A percentile compares a stretch with the other conserved stretches of the same genome.
Evolutionary conservation across 192 early-diverging fungal genomes (phyloP).

Genomic region (Coemansia sp.): DNA sequence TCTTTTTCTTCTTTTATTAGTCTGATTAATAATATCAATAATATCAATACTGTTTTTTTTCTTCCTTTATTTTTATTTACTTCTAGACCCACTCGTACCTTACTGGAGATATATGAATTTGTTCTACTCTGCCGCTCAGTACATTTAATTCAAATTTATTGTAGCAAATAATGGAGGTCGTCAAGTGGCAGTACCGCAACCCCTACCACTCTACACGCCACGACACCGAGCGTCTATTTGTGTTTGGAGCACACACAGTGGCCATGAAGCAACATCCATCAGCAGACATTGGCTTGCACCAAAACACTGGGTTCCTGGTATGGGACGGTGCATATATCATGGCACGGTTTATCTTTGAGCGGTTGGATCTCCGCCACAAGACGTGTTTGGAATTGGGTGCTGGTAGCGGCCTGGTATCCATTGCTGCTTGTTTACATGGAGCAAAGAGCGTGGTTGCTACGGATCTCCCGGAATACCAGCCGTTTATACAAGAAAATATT

Average conservation of each 20-base stretch:
- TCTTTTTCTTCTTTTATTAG: background rate
- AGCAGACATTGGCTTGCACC: constrained; percentile 6
- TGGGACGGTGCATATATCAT: constrained; percentile 33
- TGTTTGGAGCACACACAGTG: constrained; percentile 20
- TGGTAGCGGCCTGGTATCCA: constrained; percentile 18
- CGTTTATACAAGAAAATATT: constrained; percentile 8
- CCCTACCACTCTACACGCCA: constrained; percentile 11
- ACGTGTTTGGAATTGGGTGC: constrained; percentile 18
- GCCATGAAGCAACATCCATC: constrained; percentile 9
- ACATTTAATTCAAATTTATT: background rate
- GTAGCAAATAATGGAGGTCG: constrained; percentile 6
- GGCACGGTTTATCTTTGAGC: constrained; percentile 11
- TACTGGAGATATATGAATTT: too few relatives aligned
- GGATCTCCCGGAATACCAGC: constrained; percentile 11
- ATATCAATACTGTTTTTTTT: background rate
- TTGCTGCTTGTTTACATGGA: constrained; percentile 1
- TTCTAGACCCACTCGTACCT: too few relatives aligned
- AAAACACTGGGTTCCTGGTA: constrained; percentile 23
- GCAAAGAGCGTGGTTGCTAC: constrained; percentile 12
- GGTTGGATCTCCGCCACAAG: constrained; percentile 2
- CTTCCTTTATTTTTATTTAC: background rate
- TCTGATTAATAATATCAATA: too few relatives aligned
- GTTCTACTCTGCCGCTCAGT: too few relatives aligned
- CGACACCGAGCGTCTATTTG: constrained; percentile 9
- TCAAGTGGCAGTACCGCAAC: constrained; percentile 23